These are phyloP conservation scores for Calonectria naviculata DNA, from an alignment of 2,329 filamentous ascomycete genomes.

Conservation along the genomic window DNA sequence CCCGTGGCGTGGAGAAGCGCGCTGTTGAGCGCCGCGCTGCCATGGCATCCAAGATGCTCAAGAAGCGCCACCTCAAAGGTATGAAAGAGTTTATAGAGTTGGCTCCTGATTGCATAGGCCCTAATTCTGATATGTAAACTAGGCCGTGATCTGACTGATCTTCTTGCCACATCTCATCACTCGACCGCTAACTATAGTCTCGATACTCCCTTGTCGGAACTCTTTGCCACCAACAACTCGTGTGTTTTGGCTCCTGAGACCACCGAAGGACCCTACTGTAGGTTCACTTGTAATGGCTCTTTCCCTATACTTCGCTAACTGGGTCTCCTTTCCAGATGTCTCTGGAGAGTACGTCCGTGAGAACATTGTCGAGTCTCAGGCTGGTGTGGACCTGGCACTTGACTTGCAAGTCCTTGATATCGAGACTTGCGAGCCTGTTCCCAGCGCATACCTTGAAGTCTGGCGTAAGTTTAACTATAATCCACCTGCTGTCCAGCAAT, in stretches of 20 bases:
- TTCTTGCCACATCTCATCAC: constrained; percentile 6
- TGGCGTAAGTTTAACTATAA: constrained; percentile 5
- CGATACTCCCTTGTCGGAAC: constrained; percentile 6
- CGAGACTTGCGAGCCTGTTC: constrained; percentile 6
- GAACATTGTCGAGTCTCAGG: constrained; percentile 1
- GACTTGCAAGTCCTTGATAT: constrained; percentile 14
- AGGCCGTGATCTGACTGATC: constrained; percentile 5
- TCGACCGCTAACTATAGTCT: background rate
- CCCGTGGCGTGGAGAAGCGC: constrained; percentile 6
- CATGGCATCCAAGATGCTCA: constrained; percentile 7
- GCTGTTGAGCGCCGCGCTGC: constrained; percentile 7
- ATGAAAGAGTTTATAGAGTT: background rate
- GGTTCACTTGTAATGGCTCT: background rate
- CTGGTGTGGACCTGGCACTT: constrained; percentile 2
- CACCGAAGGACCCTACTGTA: constrained; percentile 12
- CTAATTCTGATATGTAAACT: background rate
- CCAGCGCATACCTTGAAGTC: constrained; percentile 11
- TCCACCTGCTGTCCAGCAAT: background rate
- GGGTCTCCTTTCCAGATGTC: background rate
- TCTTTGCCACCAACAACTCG: constrained; percentile 15
- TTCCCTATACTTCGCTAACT: background rate
- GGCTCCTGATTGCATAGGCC: background rate
- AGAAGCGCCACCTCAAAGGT: constrained; percentile 9
- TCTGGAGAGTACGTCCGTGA: constrained; percentile 15
- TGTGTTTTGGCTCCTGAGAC: constrained; percentile 13